These are phyloP conservation scores for Tothia fuscella DNA, from an alignment of 2,329 filamentous ascomycete species.

Conservation along the genomic window DNA sequence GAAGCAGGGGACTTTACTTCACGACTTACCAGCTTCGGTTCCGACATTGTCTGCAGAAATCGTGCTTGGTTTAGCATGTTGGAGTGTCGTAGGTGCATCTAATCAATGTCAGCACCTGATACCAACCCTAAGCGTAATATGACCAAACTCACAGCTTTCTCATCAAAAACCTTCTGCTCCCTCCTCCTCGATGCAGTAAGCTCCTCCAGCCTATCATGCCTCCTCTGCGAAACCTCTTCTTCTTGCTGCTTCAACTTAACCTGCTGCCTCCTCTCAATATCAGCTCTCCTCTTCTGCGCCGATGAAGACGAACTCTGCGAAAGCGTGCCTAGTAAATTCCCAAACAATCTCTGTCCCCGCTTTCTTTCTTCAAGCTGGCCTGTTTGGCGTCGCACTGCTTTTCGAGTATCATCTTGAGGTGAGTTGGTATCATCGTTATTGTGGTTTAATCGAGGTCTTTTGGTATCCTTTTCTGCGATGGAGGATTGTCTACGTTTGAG, in stretches of 20 bases:
- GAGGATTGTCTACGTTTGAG: slow-evolving; percentile 45
- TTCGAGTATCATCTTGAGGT: slow-evolving; percentile 14
- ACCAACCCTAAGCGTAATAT: background rate
- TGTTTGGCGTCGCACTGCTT: slow-evolving; percentile 30
- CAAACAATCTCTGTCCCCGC: slow-evolving; percentile 75
- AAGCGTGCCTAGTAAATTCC: slow-evolving; percentile 64
- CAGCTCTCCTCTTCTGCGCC: slow-evolving; percentile 57
- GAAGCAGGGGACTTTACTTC: background rate
- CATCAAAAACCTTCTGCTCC: slow-evolving; percentile 65
- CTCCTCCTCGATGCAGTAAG: slow-evolving; percentile 48
- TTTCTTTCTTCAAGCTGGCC: slow-evolving; percentile 64
- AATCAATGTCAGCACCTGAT: slow-evolving; percentile 17
- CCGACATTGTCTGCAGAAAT: slow-evolving; percentile 58
- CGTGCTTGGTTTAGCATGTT: slow-evolving; percentile 60
- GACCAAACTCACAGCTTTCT: slow-evolving; percentile 52
- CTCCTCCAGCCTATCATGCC: slow-evolving; percentile 52
- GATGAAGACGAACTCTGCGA: slow-evolving; percentile 56
- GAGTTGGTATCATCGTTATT: slow-evolving; percentile 21
- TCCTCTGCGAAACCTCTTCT: slow-evolving; percentile 51
- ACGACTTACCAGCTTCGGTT: slow-evolving; percentile 60
- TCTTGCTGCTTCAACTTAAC: slow-evolving; percentile 63
- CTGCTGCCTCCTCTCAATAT: slow-evolving; percentile 73
- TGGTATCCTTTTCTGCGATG: slow-evolving; percentile 35
- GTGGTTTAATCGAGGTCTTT: slow-evolving; percentile 43
- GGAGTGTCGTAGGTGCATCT: slow-evolving; percentile 66